Conservation (phyloP, 179 eudicot genomes). For the Silene noctiflora region DNA sequence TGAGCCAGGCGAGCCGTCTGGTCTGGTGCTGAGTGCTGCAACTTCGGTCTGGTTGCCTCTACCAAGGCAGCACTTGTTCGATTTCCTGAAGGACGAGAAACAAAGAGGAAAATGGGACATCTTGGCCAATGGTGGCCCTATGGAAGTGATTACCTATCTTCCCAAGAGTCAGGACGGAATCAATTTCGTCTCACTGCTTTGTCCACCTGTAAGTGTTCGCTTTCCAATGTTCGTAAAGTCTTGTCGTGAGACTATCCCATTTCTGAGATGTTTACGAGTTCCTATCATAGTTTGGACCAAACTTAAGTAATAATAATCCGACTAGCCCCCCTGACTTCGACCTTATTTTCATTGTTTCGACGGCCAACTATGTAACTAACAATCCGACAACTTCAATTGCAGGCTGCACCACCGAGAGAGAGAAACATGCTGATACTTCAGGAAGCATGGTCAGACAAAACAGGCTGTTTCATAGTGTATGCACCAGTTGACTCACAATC, state of each 20-base stretch:
- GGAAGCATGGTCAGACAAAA: constrained; percentile 55
- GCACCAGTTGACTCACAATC: constrained; percentile 48
- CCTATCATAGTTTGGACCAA: no score
- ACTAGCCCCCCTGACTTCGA: no score
- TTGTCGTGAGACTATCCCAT: no score
- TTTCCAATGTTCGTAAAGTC: neutral
- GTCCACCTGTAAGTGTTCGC: constrained; percentile 49
- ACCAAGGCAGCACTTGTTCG: constrained; percentile 42
- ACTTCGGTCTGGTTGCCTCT: constrained; percentile 65
- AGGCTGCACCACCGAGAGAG: constrained; percentile 46
- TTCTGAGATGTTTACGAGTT: no score
- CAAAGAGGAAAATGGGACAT: constrained; percentile 65
- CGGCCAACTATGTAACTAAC: neutral
- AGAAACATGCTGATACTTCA: constrained; percentile 58
- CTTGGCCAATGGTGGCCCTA: constrained; percentile 52
- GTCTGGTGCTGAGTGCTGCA: constrained; percentile 60
- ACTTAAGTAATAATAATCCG: no score
- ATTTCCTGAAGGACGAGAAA: constrained; percentile 50
- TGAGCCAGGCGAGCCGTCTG: constrained; percentile 62
- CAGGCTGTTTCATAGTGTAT: constrained; percentile 56
- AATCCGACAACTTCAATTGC: constrained; percentile 1
- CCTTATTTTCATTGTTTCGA: no score
- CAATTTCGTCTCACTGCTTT: constrained; percentile 49
- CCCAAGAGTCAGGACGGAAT: constrained; percentile 50
- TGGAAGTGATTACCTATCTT: constrained; percentile 44